Evolutionary conservation across 768 basidiomycete species (phyloP).

Genomic region (Lactifluus subvellereus): DNA sequence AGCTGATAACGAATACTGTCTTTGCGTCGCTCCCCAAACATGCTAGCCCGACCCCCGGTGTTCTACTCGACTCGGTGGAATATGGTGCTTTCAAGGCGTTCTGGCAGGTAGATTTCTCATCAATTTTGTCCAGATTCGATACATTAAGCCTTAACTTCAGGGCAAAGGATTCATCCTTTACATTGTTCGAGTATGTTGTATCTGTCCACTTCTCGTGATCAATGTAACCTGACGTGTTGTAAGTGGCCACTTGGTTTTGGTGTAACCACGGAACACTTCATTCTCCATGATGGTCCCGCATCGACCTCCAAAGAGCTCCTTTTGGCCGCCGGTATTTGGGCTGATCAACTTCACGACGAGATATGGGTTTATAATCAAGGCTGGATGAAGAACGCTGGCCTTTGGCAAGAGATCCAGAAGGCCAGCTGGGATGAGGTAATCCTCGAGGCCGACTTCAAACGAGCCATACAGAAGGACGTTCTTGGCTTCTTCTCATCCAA

Average conservation of each 20-base stretch:
- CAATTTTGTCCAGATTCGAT: not conserved
- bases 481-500: conserved; percentile 78
- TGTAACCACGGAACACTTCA: conserved; percentile 35
- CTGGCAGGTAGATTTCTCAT: conserved; percentile 49
- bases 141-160: conserved; percentile 1
- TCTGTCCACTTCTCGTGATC: not conserved
- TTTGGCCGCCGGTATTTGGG: conserved; percentile 46
- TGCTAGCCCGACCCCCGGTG: conserved; percentile 40
- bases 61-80: conserved; percentile 45
- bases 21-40: conserved; percentile 47
- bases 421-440: conserved; percentile 74
- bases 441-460: conserved; percentile 64
- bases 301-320: conserved; percentile 48
- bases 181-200: conserved; percentile 30
- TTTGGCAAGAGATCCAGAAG: conserved; percentile 48
- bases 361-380: conserved; percentile 72
- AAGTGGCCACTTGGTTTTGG: conserved; percentile 32
- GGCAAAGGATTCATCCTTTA: conserved; percentile 6
- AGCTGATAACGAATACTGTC: conserved; percentile 43
- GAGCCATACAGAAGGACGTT: conserved; percentile 62
- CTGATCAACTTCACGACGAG: conserved; percentile 54
- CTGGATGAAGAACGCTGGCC: conserved; percentile 56
- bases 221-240: not conserved
- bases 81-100: conserved; percentile 49
- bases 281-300: conserved; percentile 59